A percentile compares a stretch with the other conserved stretches of the same genome.
These are phyloP conservation scores for Coemansia sp. DNA, from an alignment of 192 early-diverging fungal genomes.

Conservation along the genomic window DNA sequence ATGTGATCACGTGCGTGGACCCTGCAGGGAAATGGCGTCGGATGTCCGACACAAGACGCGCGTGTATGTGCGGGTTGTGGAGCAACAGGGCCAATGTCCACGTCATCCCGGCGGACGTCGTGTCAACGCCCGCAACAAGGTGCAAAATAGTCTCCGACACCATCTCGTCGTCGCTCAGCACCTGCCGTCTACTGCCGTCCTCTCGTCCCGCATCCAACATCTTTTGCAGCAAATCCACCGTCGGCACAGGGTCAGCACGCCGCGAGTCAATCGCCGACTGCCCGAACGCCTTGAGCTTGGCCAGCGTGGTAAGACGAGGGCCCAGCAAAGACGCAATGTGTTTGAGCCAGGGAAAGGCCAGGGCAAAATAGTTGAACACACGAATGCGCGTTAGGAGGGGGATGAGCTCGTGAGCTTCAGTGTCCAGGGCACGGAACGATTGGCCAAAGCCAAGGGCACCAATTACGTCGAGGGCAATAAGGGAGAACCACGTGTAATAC, in stretches of 20 bases:
- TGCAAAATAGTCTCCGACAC: conserved; percentile 45
- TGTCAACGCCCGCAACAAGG: conserved; percentile 51
- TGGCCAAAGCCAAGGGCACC: conserved; percentile 42
- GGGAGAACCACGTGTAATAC: conserved; percentile 34
- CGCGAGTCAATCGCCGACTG: conserved; percentile 21
- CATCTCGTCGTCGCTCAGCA: conserved; percentile 38
- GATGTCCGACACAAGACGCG: conserved; percentile 28
- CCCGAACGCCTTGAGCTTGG: conserved; percentile 19
- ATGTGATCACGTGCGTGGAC: conserved; percentile 3
- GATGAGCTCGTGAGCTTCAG: conserved; percentile 27
- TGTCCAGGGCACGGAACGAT: conserved; percentile 22
- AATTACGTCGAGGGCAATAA: conserved; percentile 39
- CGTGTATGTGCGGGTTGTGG: conserved; percentile 34
- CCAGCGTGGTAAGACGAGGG: conserved; percentile 9
- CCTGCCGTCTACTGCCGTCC: conserved; percentile 1
- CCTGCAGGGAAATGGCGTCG: conserved; percentile 22
- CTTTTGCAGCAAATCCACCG: conserved; percentile 33
- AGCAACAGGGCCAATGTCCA: conserved; percentile 50
- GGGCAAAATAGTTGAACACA: conserved; percentile 34
- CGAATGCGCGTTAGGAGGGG: conserved; percentile 17
- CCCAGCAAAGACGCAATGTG: conserved; percentile 16
- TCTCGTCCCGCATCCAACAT: conserved; percentile 25
- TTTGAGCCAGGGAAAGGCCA: conserved; percentile 48
- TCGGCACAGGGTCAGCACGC: background rate
- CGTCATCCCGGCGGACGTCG: conserved; percentile 43